phyloP scores from a whole-genome alignment of 768 basidiomycete genomes.

The Collybiopsis luxurians region DNA sequence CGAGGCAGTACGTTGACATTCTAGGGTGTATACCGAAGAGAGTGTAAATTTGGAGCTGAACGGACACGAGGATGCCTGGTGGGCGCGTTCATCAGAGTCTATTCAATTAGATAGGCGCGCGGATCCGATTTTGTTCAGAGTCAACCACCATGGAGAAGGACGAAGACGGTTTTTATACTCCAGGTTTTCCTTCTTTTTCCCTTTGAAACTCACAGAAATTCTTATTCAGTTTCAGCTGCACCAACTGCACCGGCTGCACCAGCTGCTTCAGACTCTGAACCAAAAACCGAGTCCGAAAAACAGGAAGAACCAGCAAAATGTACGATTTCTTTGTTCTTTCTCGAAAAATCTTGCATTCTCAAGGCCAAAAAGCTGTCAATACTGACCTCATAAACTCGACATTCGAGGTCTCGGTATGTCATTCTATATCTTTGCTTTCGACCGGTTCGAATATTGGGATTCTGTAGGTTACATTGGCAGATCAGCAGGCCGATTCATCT shows the following conservation, averaged over 20 bases:
- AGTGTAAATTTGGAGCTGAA: background rate
- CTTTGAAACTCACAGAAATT: too few relatives aligned
- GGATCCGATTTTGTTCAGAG: background rate
- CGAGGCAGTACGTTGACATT: constrained; percentile 5
- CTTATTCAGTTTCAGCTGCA: background rate
- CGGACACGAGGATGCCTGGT: background rate
- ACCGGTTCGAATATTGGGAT: constrained; percentile 5
- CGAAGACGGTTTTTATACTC: constrained; percentile 76
- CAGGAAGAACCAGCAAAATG: constrained; percentile 2
- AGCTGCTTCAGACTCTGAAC: constrained; percentile 3
- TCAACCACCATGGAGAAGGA: constrained; percentile 59
- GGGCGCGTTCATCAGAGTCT: too few relatives aligned
- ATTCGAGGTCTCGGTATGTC: constrained; percentile 76
- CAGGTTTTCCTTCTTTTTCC: constrained; percentile 35
- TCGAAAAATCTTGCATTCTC: background rate
- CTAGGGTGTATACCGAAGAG: background rate
- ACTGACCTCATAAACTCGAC: constrained; percentile 74
- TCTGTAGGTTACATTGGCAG: constrained; percentile 86
- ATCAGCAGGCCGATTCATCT: constrained; percentile 93
- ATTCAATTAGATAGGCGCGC: too few relatives aligned
- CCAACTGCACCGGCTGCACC: background rate
- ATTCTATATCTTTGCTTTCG: constrained; percentile 7
- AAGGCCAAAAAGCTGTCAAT: constrained; percentile 23
- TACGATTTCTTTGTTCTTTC: background rate
- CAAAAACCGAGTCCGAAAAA: constrained; percentile 10